Base-by-base conservation (phyloP, 1,284 basidiomycete genomes). In the Tylopilus orsonianus region DNA sequence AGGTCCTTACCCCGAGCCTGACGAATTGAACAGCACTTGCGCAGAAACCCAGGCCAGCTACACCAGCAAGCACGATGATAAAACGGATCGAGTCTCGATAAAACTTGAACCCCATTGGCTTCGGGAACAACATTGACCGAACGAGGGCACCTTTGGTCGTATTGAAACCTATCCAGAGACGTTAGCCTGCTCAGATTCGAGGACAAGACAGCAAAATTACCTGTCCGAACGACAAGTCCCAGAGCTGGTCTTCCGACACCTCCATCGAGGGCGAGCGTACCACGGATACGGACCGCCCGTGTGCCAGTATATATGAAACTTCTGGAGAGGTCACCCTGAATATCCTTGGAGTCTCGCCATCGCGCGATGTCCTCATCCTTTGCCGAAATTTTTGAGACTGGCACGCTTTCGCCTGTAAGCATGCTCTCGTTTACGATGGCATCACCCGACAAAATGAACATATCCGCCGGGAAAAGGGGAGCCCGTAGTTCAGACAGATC, bases 391-490 rank as follows among this genome's bases (percentile, higher is more conserved):
- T 97, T 97, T 64, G 87, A 90, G 47, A 97, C 91, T 0, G 94
- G 95, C 0, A 97, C 89, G 58, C 92, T 95, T 69, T 97, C 95
- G 9, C 94, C 94, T 0, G 94, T 97, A 14, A 99, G 81, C 96
- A 98, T 98, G 54, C 93, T 96, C 72, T 99, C 97, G 66, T 99
- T 98, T 48, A 98, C 90, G 54, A 99, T 97, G 0, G 93, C 93
- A 64, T 98, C 97, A 5, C 97, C 96, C 6, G 90, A 91, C 24
- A 99, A 81, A 14, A 98, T 78, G 56, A 97, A 82, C 54, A 96
- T 80, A 66, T 99, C 97, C 12, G 93, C 91, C 1, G 97, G 97
- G 56, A 99, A 80, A 26, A 88, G 72, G 8, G 81, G 71, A 14
- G 97, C 77, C 13, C 81, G 79, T 1, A 90, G 78, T 41, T 87